A percentile compares a stretch with the other conserved stretches of the same genome.
These are phyloP conservation scores for Russula sp. DNA, from an alignment of 768 basidiomycete genomes.

Conservation along the genomic window DNA sequence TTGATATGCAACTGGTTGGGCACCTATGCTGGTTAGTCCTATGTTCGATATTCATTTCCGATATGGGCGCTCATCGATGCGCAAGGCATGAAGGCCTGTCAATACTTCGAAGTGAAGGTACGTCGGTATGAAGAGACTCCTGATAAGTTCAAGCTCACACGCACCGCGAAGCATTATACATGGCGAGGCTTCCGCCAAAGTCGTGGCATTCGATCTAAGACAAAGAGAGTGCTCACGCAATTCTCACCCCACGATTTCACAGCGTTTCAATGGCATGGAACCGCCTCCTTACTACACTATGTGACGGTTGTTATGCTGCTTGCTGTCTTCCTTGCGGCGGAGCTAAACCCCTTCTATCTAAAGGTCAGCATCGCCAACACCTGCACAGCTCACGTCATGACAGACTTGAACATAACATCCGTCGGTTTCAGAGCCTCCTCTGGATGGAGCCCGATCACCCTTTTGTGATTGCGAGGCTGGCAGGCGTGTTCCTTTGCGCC, in stretches of 20 bases:
- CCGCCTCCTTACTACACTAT: constrained; percentile 68
- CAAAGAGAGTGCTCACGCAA: constrained; percentile 72
- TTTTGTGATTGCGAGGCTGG: constrained; percentile 65
- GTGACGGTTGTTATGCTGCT: constrained; percentile 68
- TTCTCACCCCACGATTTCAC: constrained; percentile 88
- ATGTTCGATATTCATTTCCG: constrained; percentile 26
- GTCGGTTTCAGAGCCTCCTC: constrained; percentile 43
- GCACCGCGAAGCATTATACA: constrained; percentile 56
- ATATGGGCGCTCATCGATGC: constrained; percentile 16
- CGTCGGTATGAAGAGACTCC: constrained; percentile 2
- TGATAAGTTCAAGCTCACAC: constrained; percentile 9
- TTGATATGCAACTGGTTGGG: constrained; percentile 86
- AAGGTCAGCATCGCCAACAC: constrained; percentile 45
- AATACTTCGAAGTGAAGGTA: constrained; percentile 72
- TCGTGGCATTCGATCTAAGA: constrained; percentile 71
- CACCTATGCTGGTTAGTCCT: constrained; percentile 59
- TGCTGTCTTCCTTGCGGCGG: constrained; percentile 75
- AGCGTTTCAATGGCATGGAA: constrained; percentile 80
- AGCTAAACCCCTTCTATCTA: constrained; percentile 83
- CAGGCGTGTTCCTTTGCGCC: constrained; percentile 78
- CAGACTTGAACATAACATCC: not conserved
- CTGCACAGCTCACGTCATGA: not conserved
- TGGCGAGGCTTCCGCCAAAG: constrained; percentile 82
- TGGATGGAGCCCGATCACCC: constrained; percentile 94
- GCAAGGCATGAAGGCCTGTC: constrained; percentile 79